A percentile compares a stretch with the other conserved stretches of the same genome.
Evolutionary conservation across 768 basidiomycete species (phyloP).

Genomic region (Amanita fuliginea): DNA sequence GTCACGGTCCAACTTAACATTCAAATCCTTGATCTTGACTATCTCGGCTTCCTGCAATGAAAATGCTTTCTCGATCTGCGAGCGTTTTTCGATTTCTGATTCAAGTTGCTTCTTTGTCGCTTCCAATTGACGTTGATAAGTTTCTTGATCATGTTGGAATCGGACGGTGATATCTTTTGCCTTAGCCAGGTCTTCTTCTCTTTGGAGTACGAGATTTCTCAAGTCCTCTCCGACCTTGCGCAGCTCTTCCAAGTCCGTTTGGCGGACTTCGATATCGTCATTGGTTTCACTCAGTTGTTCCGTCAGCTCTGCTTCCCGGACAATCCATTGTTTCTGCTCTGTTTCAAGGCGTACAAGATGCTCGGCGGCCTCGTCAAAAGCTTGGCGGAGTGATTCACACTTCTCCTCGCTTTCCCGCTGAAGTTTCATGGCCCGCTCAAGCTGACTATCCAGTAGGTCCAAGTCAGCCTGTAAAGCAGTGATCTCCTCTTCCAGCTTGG

Average conservation of each 20-base stretch:
- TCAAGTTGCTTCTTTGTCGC: constrained; percentile 63
- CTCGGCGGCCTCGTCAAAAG: constrained; percentile 78
- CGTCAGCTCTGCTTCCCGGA: constrained; percentile 51
- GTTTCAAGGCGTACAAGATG: constrained; percentile 75
- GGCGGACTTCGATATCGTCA: constrained; percentile 46
- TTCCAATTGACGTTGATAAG: constrained; percentile 65
- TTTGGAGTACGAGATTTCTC: constrained; percentile 52
- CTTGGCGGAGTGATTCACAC: constrained; percentile 54
- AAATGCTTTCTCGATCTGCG: constrained; percentile 59
- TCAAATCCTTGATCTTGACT: constrained; percentile 52
- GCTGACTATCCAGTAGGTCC: constrained; percentile 75
- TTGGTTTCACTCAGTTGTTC: constrained; percentile 48
- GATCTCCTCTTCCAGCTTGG: constrained; percentile 79
- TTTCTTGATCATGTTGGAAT: constrained; percentile 71
- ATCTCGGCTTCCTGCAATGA: constrained; percentile 63
- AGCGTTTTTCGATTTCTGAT: constrained; percentile 57
- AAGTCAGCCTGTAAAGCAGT: constrained; percentile 71
- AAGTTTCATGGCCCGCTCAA: constrained; percentile 66
- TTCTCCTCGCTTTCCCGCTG: constrained; percentile 78
- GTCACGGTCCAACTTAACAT: constrained; percentile 65
- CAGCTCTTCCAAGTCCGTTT: constrained; percentile 48
- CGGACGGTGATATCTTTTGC: constrained; percentile 75
- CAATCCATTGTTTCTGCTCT: constrained; percentile 59
- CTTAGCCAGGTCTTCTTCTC: constrained; percentile 71
- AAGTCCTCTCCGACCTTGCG: constrained; percentile 60